These are phyloP conservation scores for Colletotrichum filicis DNA, from an alignment of 2,329 filamentous ascomycete species.

Conservation along the genomic window DNA sequence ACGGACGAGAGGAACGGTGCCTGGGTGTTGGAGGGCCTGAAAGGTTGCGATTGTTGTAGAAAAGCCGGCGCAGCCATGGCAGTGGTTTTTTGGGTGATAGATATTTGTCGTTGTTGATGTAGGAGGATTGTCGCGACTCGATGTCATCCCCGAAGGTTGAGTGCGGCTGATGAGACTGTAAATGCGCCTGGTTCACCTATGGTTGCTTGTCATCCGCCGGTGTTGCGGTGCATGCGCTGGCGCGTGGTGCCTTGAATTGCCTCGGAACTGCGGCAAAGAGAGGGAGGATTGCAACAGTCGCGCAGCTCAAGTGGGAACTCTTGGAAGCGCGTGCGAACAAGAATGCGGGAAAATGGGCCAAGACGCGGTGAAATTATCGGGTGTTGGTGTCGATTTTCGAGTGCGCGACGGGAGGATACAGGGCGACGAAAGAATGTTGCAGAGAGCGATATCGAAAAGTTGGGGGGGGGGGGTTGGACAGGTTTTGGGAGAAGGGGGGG, in stretches of 20 bases:
- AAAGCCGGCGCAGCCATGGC: constrained; percentile 59
- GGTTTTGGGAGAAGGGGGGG: constrained; percentile 15
- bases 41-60: constrained; percentile 51
- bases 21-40: constrained; percentile 51
- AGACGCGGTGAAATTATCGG: constrained; percentile 26
- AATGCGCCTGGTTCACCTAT: constrained; percentile 39
- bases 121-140: constrained; percentile 47
- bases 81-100: constrained; percentile 42
- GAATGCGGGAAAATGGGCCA: not conserved
- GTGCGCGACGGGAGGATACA: constrained; percentile 22
- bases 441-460: constrained; percentile 24
- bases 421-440: constrained; percentile 25
- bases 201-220: constrained; percentile 44
- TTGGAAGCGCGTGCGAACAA: not conserved
- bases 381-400: constrained; percentile 6
- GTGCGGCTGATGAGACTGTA: constrained; percentile 40
- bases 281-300: constrained; percentile 21
- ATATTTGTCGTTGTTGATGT: constrained; percentile 40
- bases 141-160: constrained; percentile 36
- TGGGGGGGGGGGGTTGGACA: constrained; percentile 14
- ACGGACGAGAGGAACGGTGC: constrained; percentile 44
- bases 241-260: constrained; percentile 20
- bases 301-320: constrained; percentile 12
- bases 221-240: constrained; percentile 42
- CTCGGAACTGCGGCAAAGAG: not conserved